Percentiles rank a stretch among this genome's conserved stretches.
Evolutionary conservation across 768 basidiomycete species (phyloP).

Genomic region (Harrya chromipes): DNA sequence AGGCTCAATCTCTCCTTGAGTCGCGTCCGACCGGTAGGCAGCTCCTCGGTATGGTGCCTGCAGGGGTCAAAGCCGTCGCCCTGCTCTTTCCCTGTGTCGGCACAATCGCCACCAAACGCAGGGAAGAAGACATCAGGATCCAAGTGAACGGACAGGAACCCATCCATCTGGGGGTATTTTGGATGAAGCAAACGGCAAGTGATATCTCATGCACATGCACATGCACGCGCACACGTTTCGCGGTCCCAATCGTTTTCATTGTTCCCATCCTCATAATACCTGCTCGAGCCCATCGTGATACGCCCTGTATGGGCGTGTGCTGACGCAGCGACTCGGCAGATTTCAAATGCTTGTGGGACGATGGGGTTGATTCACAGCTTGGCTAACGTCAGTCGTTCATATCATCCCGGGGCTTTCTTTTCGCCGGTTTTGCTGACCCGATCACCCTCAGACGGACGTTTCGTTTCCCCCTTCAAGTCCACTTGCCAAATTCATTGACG

Average conservation of each 20-base stretch:
- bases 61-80: conserved; percentile 79
- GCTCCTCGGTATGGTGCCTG: conserved; percentile 66
- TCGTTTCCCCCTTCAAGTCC: conserved; percentile 54
- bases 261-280: too few relatives aligned
- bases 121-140: conserved; percentile 59
- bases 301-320: not conserved
- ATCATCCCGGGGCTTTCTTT: not conserved
- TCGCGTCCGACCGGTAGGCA: conserved; percentile 24
- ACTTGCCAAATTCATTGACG: conserved; percentile 62
- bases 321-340: conserved; percentile 33
- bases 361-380: conserved; percentile 84
- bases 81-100: conserved; percentile 78
- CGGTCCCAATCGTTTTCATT: not conserved
- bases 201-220: too few relatives aligned
- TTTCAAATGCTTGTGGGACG: conserved; percentile 83
- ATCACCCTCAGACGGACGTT: conserved; percentile 47
- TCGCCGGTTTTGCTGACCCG: not conserved
- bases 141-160: conserved; percentile 41
- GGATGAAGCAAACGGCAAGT: conserved; percentile 81
- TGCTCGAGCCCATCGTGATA: too few relatives aligned
- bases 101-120: conserved; percentile 45
- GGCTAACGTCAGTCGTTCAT: conserved; percentile 57
- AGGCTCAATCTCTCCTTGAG: not conserved
- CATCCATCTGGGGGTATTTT: conserved; percentile 68
- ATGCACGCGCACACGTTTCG: conserved; percentile 28